Conservation (phyloP, 78 protist species). For the Dictyostelium discoideum region DNA sequence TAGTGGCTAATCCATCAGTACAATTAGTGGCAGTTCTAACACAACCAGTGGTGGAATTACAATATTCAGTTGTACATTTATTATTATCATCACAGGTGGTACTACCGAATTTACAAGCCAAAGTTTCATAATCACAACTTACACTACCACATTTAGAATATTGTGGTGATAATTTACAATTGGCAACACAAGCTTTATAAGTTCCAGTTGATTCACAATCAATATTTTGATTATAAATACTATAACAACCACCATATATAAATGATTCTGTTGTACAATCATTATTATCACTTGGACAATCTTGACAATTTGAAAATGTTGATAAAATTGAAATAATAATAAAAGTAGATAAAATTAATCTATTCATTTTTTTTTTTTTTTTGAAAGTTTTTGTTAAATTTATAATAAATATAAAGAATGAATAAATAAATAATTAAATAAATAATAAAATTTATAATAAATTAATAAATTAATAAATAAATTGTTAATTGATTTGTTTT, state of each 20-base stretch:
- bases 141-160: neutral
- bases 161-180: neutral
- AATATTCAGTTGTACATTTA: neutral
- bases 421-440: too few species aligned
- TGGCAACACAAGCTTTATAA: neutral
- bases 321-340: too few species aligned
- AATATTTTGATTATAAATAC: neutral
- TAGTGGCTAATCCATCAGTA: neutral
- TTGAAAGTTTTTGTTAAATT: neutral
- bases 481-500: neutral
- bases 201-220: neutral
- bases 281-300: neutral
- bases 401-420: neutral
- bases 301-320: neutral
- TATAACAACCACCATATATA: conserved; percentile 5
- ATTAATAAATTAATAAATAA: too few species aligned
- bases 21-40: neutral
- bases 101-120: neutral
- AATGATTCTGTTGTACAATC: neutral
- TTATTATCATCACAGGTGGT: neutral
- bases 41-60: neutral
- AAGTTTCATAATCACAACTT: neutral
- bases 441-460: too few species aligned
- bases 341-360: neutral
- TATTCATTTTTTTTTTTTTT: neutral